Base-by-base conservation (phyloP, 2,329 filamentous ascomycete species). In the Botryotinia convoluta region DNA sequence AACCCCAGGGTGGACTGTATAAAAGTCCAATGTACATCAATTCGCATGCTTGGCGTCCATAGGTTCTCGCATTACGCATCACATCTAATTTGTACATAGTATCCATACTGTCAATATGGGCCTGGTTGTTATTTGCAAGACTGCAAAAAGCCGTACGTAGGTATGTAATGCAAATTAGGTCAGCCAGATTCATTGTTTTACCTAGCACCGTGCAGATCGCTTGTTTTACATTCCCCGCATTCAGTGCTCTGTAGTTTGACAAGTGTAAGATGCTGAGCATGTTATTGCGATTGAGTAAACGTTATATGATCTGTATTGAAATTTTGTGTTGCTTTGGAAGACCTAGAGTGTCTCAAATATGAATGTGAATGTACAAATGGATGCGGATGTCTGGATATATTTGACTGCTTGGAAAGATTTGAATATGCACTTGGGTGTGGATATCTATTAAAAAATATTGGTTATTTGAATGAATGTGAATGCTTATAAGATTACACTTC, bases 51-150 rank as follows among this genome's bases (percentile, higher is more conserved):
- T 75, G 76, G 75, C 77, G 78, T 67, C 75, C 69, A 67, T 75
- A 73, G 74, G 74, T 77, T 78, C 74, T 77, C 65, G 64, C 75
- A 75, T 74, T 75, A 74, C 71, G 69, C 75, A 74, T 74, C 75
- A 74, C 71, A 70, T 75, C 69, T 78, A 75, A 72, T 75, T 64
- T 77, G 78, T 79, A 79, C 76, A 79, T 75, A 79, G 77, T 74
- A 76, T 77, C 75, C 74, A 78, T 77, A 78, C 77, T 75, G 75
- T 67, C 61, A 59, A 72, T 59, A 67, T 78, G 72, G 75, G 75
- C 75, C 76, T 76, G 74, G 74, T 57, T 72, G 74, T 75, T 69
- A 74, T 57, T 71, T 73, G 35, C 65, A 71, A 45, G 48, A 32
- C 44, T 71, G 68, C 60, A 59, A 39, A 60, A 73, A 63, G 69